Base-by-base conservation (phyloP, 2,329 filamentous ascomycete species). In the Lecanicillium sp. region DNA sequence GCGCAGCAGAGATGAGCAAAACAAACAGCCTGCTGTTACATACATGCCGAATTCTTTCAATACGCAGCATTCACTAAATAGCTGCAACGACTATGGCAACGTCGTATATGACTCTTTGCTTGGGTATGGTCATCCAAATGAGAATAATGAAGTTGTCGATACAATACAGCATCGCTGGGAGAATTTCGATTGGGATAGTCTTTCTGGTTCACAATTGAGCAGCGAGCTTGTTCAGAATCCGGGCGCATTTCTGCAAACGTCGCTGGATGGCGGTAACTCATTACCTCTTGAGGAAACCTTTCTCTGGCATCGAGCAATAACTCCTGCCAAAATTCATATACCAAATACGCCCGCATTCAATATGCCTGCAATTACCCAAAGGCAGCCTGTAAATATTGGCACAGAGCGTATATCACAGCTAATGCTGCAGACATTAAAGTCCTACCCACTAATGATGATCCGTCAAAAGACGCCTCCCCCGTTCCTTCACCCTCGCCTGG, bases 401-500 rank as follows among this genome's bases (percentile, higher is more conserved):
- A 14, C 29, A 4, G 29, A 33, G 11, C 30, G 37, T 6, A 17
- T 38, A 18, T 38, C 37, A 4, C 30, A 20, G 22, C 31, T 43
- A 5, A 43, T 36, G 13, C 20, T 43, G 9, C 37, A 35, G 15
- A 43, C 37, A 4, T 32, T 43, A 13, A 40, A 43, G 9, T 33
- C 41, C 1, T 43, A 43, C 22, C 41, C 41, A 8, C 19, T 32
- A n/a, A 43, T 43, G 37, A 39, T 40, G 32, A 16, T 40, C 17
- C 36, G 32, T 6, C 36, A 38, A 16, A 36, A 36, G 4, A 33
- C 32, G 11, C 32, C 19, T 2, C 41, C 41, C 12, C 41, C 41
- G 11, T 43, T 43, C 32, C 17, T 39, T n/a, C 41, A 43, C 14
- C 36, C 37, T 3, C 19, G 18, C n/a, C 16, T 36, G 8, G 22